Conservation (phyloP, 1,284 basidiomycete species). For the Fomitopsis pinicola region DNA sequence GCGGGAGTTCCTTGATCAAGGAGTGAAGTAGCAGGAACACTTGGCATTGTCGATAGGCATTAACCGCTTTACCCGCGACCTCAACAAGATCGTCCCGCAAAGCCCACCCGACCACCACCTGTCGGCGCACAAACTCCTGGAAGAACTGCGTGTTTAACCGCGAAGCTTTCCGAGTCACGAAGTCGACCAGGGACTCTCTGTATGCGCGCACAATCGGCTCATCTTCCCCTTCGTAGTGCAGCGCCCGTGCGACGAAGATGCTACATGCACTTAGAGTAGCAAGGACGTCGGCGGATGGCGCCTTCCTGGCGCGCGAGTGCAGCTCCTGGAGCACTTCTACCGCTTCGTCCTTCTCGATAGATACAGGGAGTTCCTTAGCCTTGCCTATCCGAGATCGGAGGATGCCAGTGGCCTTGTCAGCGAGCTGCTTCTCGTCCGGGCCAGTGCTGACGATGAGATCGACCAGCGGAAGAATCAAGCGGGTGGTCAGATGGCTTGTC, state of each 20-base stretch:
- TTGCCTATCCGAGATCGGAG: conserved; percentile 74
- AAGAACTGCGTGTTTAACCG: conserved; percentile 75
- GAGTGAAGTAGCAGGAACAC: conserved; percentile 70
- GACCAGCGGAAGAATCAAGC: conserved; percentile 73
- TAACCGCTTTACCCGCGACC: conserved; percentile 56
- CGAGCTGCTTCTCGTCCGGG: conserved; percentile 79
- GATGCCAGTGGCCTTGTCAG: conserved; percentile 81
- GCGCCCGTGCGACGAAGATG: conserved; percentile 65
- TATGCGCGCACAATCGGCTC: conserved; percentile 53
- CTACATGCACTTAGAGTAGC: conserved; percentile 65
- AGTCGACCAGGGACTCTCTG: conserved; percentile 70
- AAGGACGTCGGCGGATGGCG: conserved; percentile 62
- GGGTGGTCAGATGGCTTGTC: conserved; percentile 60
- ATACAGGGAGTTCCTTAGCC: conserved; percentile 61
- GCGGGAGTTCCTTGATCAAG: conserved; percentile 59
- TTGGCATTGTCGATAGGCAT: conserved; percentile 74
- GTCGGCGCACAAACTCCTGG: conserved; percentile 72
- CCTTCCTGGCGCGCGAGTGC: conserved; percentile 72
- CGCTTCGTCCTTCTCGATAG: conserved; percentile 42
- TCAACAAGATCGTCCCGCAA: conserved; percentile 58
- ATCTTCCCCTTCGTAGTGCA: conserved; percentile 44
- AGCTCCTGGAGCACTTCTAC: conserved; percentile 57
- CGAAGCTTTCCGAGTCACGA: conserved; percentile 78
- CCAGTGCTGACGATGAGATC: conserved; percentile 65
- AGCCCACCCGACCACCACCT: conserved; percentile 66